Conservation (phyloP, 1,284 basidiomycete genomes). For the Wallemia hederae region DNA sequence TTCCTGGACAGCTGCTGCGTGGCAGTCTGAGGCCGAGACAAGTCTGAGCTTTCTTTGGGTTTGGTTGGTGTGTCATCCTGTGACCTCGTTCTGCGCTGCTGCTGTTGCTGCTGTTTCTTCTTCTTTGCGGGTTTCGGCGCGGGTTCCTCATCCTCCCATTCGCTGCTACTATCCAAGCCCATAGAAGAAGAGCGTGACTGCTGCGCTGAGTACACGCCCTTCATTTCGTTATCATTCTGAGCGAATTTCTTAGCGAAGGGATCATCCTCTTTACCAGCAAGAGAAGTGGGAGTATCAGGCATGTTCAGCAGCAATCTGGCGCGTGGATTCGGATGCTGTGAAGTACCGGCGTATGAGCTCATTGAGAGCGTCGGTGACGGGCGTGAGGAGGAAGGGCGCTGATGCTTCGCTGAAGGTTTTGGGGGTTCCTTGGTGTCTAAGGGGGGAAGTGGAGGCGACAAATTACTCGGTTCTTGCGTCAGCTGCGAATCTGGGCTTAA, state of each 20-base stretch:
- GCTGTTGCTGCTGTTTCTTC: background rate
- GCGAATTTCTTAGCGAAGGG: background rate
- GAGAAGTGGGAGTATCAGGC: background rate
- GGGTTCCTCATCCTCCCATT: background rate
- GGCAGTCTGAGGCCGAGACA: background rate
- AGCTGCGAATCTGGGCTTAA: background rate
- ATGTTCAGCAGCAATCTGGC: background rate
- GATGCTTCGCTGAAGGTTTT: background rate
- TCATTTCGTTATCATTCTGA: background rate
- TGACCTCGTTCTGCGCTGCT: background rate
- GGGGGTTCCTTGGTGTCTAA: background rate
- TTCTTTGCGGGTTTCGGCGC: background rate
- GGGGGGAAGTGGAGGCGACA: background rate
- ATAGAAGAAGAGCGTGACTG: background rate
- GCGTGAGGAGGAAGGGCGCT: constrained; percentile 5
- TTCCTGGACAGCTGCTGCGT: background rate
- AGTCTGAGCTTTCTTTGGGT: background rate
- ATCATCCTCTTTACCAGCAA: background rate
- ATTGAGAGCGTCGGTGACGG: constrained; percentile 7
- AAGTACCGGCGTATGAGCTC: constrained; percentile 2
- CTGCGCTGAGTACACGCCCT: constrained; percentile 1
- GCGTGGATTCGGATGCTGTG: background rate
- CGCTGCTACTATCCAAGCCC: background rate
- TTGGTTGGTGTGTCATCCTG: background rate
- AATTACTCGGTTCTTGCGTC: background rate